phyloP scores from a whole-genome alignment of 169 alveolate genomes.

The Plasmodium fragile region DNA sequence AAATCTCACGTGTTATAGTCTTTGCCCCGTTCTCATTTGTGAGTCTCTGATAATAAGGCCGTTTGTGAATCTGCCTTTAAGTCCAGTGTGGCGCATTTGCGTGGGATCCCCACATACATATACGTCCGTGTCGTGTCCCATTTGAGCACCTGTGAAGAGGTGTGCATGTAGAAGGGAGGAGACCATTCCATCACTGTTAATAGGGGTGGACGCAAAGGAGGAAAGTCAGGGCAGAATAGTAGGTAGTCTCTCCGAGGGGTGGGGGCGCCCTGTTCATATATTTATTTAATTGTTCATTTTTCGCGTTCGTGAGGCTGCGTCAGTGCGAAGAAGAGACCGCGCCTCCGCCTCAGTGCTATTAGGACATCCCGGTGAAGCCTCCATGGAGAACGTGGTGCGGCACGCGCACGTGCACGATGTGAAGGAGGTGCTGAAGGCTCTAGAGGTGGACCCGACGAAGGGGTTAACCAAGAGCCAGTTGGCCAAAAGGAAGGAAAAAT shows the following conservation, averaged over 20 bases:
- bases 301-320: too few relatives aligned
- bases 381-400: constrained; percentile 33
- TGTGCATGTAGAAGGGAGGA: neutral
- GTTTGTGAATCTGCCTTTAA: neutral
- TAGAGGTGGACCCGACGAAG: constrained; percentile 72
- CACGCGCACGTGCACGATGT: constrained; percentile 78
- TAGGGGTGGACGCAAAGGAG: neutral
- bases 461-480: constrained; percentile 93
- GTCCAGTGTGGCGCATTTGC: neutral
- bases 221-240: neutral
- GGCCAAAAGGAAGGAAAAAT: constrained; percentile 84
- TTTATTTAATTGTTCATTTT: too few relatives aligned
- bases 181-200: neutral
- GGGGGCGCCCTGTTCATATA: too few relatives aligned
- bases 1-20: neutral
- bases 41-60: neutral
- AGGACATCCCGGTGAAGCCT: neutral
- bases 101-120: neutral
- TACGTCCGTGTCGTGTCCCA: neutral
- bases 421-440: constrained; percentile 78
- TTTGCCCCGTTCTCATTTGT: neutral
- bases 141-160: neutral
- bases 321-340: too few relatives aligned
- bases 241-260: neutral
- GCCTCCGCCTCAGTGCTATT: neutral